Conservation (phyloP, 2,329 filamentous ascomycete genomes). For the Diaporthe nobilis region DNA sequence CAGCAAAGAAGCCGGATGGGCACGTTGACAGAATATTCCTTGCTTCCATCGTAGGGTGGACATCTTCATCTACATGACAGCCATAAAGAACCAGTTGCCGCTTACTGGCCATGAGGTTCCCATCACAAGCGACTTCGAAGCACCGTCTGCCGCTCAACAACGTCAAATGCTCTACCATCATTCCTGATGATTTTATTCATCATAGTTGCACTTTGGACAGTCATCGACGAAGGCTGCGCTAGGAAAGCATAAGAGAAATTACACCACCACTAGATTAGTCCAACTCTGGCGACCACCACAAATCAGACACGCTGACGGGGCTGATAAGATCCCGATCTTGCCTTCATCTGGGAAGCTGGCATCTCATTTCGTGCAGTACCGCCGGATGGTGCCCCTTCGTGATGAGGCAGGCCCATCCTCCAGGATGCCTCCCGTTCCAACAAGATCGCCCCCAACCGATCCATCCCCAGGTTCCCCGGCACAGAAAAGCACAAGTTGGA, state of each 20-base stretch:
- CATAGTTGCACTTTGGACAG: constrained; percentile 23
- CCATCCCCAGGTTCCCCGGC: constrained; percentile 34
- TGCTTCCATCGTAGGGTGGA: background rate
- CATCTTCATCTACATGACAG: background rate
- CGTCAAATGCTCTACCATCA: background rate
- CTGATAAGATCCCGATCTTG: constrained; percentile 10
- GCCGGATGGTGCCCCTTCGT: background rate
- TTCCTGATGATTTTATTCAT: background rate
- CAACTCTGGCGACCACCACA: constrained; percentile 9
- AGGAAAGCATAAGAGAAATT: constrained; percentile 28
- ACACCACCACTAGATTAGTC: constrained; percentile 27
- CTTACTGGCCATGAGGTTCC: background rate
- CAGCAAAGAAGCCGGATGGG: background rate
- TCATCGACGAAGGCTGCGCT: constrained; percentile 5
- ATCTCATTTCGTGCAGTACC: constrained; percentile 10
- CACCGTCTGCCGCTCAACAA: background rate
- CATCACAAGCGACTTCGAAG: background rate
- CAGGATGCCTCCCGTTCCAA: background rate
- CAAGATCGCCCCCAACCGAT: constrained; percentile 26
- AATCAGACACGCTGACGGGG: constrained; percentile 23
- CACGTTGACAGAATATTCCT: background rate
- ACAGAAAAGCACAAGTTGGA: constrained; percentile 3
- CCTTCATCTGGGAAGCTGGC: constrained; percentile 25
- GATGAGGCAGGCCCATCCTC: background rate
- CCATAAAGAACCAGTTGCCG: background rate